Conservation (phyloP, 2,329 filamentous ascomycete genomes). For the Ophiosphaerella narmari region DNA sequence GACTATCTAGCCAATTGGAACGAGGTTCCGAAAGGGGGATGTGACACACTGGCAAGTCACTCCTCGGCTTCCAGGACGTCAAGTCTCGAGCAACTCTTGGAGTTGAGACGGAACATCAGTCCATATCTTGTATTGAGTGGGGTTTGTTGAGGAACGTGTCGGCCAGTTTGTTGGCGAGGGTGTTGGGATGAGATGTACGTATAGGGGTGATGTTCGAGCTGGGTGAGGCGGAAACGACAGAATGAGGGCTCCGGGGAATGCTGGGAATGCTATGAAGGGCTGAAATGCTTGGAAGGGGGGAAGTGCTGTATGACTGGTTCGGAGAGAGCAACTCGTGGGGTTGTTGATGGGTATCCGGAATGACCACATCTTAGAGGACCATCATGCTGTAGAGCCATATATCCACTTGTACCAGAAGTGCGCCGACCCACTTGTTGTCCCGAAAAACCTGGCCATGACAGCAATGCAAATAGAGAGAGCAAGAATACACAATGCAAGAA, state of each 20-base stretch:
- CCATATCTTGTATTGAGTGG: too few relatives aligned
- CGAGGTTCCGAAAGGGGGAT: too few relatives aligned
- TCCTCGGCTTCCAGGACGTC: too few relatives aligned
- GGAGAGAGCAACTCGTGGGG: not conserved
- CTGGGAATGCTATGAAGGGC: not conserved
- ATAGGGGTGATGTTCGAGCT: not conserved
- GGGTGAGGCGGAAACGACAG: not conserved
- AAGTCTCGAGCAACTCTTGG: too few relatives aligned
- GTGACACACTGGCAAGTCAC: too few relatives aligned
- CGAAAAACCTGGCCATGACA: slow-evolving; percentile 22
- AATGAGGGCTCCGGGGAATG: not conserved
- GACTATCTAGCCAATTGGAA: too few relatives aligned
- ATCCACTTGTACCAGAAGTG: slow-evolving; percentile 10
- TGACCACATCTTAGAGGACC: not conserved
- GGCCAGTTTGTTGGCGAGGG: not conserved
- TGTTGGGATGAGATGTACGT: not conserved
- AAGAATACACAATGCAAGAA: slow-evolving; percentile 42
- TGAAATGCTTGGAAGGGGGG: not conserved
- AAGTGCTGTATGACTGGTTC: not conserved
- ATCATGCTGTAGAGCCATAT: not conserved
- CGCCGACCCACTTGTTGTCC: not conserved
- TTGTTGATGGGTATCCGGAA: not conserved
- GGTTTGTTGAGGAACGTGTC: too few relatives aligned
- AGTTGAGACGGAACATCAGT: too few relatives aligned
- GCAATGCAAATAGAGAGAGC: slow-evolving; percentile 33